Conservation (phyloP, 129 eudicot genomes). For the Flaveria sonorensis region DNA sequence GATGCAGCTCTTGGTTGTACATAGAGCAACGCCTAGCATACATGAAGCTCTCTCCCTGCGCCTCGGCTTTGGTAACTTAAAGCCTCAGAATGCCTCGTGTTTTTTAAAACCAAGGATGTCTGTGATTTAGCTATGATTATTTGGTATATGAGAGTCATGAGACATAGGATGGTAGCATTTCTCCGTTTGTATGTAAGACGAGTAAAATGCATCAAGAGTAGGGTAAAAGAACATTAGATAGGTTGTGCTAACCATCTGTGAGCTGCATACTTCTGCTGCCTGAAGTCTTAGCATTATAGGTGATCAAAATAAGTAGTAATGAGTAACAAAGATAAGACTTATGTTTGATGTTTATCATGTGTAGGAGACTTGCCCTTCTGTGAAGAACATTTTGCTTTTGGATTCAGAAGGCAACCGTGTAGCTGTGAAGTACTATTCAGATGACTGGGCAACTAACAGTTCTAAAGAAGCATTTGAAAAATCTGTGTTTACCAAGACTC, state of each 20-base stretch:
- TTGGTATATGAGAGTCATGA: no score
- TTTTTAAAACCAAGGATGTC: not conserved
- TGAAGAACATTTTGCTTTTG: constrained; percentile 71
- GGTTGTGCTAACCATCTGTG: constrained; percentile 7
- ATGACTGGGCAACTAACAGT: constrained; percentile 72
- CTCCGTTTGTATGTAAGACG: no score
- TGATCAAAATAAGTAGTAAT: not conserved
- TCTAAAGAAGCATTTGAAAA: constrained; percentile 75
- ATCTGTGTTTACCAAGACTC: constrained; percentile 66
- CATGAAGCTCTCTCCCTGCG: not conserved
- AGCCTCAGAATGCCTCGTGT: not conserved
- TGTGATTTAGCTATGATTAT: no score
- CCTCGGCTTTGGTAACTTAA: not conserved
- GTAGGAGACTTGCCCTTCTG: constrained; percentile 65
- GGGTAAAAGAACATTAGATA: not conserved
- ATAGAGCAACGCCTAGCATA: not conserved
- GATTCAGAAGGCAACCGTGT: constrained; percentile 77
- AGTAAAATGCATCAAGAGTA: constrained; percentile 7
- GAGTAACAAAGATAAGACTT: not conserved
- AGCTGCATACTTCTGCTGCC: constrained; percentile 11
- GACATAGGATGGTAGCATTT: no score
- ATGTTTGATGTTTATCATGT: constrained; percentile 11
- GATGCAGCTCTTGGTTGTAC: not conserved
- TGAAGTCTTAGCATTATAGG: not conserved
- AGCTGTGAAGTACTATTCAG: constrained; percentile 66